phyloP scores from a whole-genome alignment of 129 eudicot species.

The Scalesia atractyloides region DNA sequence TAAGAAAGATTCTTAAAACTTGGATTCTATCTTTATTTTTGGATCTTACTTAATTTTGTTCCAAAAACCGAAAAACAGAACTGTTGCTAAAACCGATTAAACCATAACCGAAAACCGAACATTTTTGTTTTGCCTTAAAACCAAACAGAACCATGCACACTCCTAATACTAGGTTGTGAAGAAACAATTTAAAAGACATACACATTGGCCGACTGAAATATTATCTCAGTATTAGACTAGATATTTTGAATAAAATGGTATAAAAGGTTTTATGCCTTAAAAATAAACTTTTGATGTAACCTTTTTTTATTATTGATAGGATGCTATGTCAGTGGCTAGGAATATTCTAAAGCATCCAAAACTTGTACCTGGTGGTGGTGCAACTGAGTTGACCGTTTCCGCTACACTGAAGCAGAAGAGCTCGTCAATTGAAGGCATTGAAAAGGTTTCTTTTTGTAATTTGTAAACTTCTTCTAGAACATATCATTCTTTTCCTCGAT shows the following conservation, averaged over 20 bases:
- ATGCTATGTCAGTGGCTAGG: conserved; percentile 93
- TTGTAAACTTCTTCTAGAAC: neutral
- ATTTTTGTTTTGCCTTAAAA: too few relatives aligned
- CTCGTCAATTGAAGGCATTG: conserved; percentile 77
- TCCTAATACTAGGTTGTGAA: too few relatives aligned
- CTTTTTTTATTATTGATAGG: conserved; percentile 41
- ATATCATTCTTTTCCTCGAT: neutral
- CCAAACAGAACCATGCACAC: too few relatives aligned
- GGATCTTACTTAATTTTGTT: too few relatives aligned
- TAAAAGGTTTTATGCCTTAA: neutral
- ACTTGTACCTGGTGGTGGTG: conserved; percentile 98
- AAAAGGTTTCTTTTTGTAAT: conserved; percentile 42
- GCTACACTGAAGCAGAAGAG: conserved; percentile 84
- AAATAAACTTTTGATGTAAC: neutral
- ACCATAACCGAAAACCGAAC: too few relatives aligned
- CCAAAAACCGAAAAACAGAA: too few relatives aligned
- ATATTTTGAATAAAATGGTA: neutral
- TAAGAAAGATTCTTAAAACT: too few relatives aligned
- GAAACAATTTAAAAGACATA: neutral
- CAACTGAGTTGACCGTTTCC: conserved; percentile 83
- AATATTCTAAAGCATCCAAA: conserved; percentile 90
- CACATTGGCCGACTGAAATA: too few relatives aligned
- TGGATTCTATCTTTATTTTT: too few relatives aligned
- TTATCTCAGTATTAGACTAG: neutral
- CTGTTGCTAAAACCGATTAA: too few relatives aligned